A percentile compares a stretch with the other conserved stretches of the same genome.
Evolutionary conservation across 208 protist species (phyloP).

Genomic region (Trypanosoma avium): DNA sequence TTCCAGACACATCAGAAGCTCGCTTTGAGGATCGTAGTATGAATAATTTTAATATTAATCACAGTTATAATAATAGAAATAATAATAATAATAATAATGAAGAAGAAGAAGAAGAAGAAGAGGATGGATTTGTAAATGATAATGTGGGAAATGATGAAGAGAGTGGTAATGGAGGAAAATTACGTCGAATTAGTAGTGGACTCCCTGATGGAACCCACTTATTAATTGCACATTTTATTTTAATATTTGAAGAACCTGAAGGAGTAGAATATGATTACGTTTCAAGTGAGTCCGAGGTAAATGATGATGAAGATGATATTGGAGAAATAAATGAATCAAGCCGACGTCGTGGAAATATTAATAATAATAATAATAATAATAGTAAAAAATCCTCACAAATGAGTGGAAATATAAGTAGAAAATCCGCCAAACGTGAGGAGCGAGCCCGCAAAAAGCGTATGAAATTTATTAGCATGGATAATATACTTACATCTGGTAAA

Average conservation of each 20-base stretch:
- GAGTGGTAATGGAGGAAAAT: neutral
- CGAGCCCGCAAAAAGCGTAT: conserved; percentile 15
- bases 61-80: neutral
- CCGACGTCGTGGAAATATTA: too few relatives aligned
- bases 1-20: neutral
- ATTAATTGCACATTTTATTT: conserved; percentile 15
- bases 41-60: too few relatives aligned
- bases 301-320: conserved; percentile 3
- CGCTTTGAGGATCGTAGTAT: conserved; percentile 2
- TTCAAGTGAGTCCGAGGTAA: conserved; percentile 18
- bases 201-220: conserved; percentile 12
- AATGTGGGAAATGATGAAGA: neutral
- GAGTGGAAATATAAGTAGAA: neutral
- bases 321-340: too few relatives aligned
- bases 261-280: conserved; percentile 22
- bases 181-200: neutral
- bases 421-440: conserved; percentile 19
- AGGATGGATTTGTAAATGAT: too few relatives aligned
- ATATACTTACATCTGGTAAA: conserved; percentile 3
- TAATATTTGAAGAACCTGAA: conserved; percentile 29
- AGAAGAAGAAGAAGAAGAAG: neutral
- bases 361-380: neutral
- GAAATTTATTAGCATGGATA: conserved; percentile 4
- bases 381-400: neutral
- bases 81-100: neutral